A percentile compares a stretch with the other conserved stretches of the same genome.
phyloP scores from a whole-genome alignment of 2,329 filamentous ascomycete species.

The Aspergillus sp. region DNA sequence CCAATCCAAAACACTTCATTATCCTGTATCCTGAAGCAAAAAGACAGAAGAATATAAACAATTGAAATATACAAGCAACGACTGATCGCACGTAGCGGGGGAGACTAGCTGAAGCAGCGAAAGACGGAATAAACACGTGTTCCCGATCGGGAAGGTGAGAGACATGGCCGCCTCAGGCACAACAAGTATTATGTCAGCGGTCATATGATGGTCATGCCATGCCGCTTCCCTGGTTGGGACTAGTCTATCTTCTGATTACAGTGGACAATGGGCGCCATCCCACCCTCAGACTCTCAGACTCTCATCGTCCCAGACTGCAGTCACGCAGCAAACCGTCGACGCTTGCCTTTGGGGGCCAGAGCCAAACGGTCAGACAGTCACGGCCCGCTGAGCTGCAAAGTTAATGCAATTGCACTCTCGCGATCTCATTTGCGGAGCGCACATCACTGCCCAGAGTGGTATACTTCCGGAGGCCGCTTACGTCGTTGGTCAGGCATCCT shows the following conservation, averaged over 20 bases:
- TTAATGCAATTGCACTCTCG: background rate
- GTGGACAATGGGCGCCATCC: no score
- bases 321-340: no score
- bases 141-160: constrained; percentile 33
- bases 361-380: no score
- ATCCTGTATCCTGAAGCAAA: background rate
- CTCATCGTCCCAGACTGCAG: no score
- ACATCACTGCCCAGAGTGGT: background rate
- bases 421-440: background rate
- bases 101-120: background rate
- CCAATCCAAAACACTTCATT: constrained; percentile 5
- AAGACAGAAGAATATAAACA: constrained; percentile 4
- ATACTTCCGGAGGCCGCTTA: constrained; percentile 12
- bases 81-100: background rate
- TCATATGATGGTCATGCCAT: background rate
- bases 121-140: constrained; percentile 35
- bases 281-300: no score
- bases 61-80: background rate
- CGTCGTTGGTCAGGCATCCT: constrained; percentile 19
- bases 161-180: constrained; percentile 5
- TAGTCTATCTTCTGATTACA: background rate
- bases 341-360: no score
- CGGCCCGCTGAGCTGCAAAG: no score
- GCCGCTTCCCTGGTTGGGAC: background rate
- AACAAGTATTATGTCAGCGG: constrained; percentile 15